These are phyloP conservation scores for Suhomyces panamericanus DNA, from an alignment of 1,139 yeast genomes.

Conservation along the genomic window DNA sequence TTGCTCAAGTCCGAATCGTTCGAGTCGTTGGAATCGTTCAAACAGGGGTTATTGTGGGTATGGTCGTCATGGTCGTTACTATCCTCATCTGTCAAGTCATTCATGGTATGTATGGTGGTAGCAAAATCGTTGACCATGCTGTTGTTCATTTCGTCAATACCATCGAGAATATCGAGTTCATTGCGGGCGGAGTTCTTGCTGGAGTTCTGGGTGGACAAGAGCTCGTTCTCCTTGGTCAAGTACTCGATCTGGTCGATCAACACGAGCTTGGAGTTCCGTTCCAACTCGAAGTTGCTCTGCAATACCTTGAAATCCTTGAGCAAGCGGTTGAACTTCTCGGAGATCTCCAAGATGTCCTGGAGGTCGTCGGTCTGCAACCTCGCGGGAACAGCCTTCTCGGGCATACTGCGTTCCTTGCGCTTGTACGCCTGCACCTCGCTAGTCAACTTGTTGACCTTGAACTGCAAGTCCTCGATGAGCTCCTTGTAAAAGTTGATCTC, in stretches of 20 bases:
- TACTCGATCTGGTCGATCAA: slow-evolving; percentile 57
- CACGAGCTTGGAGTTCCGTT: slow-evolving; percentile 50
- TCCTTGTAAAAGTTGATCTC: slow-evolving; percentile 37
- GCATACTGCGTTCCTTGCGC: slow-evolving; percentile 12
- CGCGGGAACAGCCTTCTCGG: neutral
- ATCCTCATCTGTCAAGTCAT: slow-evolving; percentile 26
- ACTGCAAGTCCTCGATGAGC: slow-evolving; percentile 32
- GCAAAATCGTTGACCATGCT: slow-evolving; percentile 20
- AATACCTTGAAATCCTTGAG: slow-evolving; percentile 40
- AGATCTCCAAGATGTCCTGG: slow-evolving; percentile 16
- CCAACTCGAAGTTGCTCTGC: slow-evolving; percentile 46
- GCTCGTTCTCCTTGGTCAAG: slow-evolving; percentile 43
- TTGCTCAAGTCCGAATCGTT: slow-evolving; percentile 14
- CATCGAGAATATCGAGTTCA: slow-evolving; percentile 13
- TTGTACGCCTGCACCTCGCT: slow-evolving; percentile 20
- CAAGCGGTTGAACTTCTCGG: slow-evolving; percentile 33
- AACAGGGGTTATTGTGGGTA: slow-evolving; percentile 3
- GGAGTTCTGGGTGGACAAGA: slow-evolving; percentile 19
- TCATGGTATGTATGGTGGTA: slow-evolving; percentile 25
- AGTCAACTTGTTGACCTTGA: slow-evolving; percentile 28
- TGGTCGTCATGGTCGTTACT: slow-evolving; percentile 8
- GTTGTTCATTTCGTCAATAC: slow-evolving; percentile 12
- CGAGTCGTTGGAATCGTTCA: slow-evolving; percentile 14
- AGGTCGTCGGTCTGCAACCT: slow-evolving; percentile 10
- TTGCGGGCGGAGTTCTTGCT: slow-evolving; percentile 14